Evolutionary conservation across 306 rosid genomes (phyloP), one percentile per base, ranked within the genome.

Genomic region (Crataegus laevigata): DNA sequence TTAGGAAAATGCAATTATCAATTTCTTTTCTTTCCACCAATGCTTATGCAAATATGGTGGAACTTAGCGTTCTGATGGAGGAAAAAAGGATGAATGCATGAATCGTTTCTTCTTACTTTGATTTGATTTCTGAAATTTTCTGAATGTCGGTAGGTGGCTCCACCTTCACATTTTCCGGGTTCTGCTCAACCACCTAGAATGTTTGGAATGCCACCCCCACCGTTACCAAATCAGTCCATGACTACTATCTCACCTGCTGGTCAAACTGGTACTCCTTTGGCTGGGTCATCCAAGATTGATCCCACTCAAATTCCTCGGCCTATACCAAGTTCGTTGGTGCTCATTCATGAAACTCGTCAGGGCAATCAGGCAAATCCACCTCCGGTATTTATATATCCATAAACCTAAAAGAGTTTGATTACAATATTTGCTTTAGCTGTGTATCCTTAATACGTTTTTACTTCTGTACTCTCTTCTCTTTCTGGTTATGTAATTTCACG

Each of bases 221-320:
- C 96, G 63, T 66, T 86, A 64, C 91, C 91, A 78, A 94, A 92
- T 84, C 99, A 94, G 81, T 90, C 98, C 36, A 90, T 94, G 98
- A 89, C 98, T 68, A 88, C 98, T 13, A 89, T 92, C 79, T 85
- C 94, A 65, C 89, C 89, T 34, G 84, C 87, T 68, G 93, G 96
- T 86, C 97, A 90, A 85, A 81, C 96, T 45, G 99, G 96, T 84
- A 90, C 93, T 71, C 93, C 98, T 25, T 77, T 88, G 83, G 87
- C 88, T 57, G 96, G 93, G 66, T 87, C 93, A 73, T 90, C 99
- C 38, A 94, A 89, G 83, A 94, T 94, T 67, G 99, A 94, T 81
- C 99, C 99, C 61, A 94, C 89, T 88, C 99, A 94, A 86, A 94
- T 94, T 86, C 99, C 99, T 69, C 82, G 98, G 83, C 99, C 98